These are phyloP conservation scores for Xerophyta viscosa DNA, from an alignment of 106 monocot genomes.

Conservation along the genomic window DNA sequence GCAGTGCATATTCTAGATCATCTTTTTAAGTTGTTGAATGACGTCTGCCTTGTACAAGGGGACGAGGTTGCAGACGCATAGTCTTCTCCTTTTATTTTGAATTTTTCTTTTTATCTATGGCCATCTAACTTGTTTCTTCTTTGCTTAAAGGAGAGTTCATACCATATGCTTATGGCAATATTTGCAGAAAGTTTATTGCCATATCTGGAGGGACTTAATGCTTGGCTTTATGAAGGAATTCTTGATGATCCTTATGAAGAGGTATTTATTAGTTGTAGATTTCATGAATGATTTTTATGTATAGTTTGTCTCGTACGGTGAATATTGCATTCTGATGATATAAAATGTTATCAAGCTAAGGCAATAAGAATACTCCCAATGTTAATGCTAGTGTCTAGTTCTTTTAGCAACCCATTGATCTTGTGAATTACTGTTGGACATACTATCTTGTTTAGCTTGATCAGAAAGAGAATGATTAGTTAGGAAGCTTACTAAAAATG, in stretches of 20 bases:
- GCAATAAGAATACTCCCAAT: too few species aligned
- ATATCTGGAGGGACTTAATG: conserved; percentile 77
- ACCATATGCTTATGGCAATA: conserved; percentile 74
- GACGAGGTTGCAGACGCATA: conserved; percentile 66
- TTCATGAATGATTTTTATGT: too few species aligned
- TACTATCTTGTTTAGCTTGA: too few species aligned
- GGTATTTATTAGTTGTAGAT: conserved; percentile 45
- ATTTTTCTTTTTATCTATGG: too few species aligned
- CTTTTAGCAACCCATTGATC: too few species aligned
- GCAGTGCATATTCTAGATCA: conserved; percentile 66
- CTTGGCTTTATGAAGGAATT: conserved; percentile 87
- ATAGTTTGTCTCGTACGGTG: too few species aligned
- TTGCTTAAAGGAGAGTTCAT: conserved; percentile 57
- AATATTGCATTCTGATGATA: too few species aligned
- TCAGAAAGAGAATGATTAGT: too few species aligned
- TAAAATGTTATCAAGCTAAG: too few species aligned
- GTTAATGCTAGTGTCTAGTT: too few species aligned
- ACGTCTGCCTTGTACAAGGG: conserved; percentile 74
- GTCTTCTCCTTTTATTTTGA: not conserved
- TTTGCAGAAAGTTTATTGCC: conserved; percentile 67
- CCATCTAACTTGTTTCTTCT: not conserved
- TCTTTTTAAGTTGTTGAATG: conserved; percentile 69
- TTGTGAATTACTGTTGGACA: too few species aligned
- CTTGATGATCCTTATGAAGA: conserved; percentile 97
- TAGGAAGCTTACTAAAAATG: too few species aligned